phyloP scores from a whole-genome alignment of 257 asterid species.

The Nicotiana tabacum region DNA sequence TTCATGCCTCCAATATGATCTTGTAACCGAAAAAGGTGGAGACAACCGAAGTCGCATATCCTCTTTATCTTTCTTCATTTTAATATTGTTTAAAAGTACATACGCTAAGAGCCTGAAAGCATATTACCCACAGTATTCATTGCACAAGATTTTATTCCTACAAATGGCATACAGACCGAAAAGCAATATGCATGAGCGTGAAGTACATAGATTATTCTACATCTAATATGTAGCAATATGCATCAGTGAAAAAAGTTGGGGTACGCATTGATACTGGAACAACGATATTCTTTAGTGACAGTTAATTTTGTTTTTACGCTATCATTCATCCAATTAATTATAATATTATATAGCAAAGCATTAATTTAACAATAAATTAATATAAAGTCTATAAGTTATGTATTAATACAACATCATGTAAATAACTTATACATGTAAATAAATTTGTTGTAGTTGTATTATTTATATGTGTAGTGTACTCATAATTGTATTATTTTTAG shows the following conservation, averaged over 20 bases:
- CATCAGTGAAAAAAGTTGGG: background rate
- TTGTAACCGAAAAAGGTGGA: constrained; percentile 35
- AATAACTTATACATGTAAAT: too few relatives aligned
- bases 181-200: background rate
- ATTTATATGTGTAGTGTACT: too few relatives aligned
- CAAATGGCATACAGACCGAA: background rate
- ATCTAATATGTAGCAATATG: background rate
- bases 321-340: too few relatives aligned
- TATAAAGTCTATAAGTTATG: too few relatives aligned
- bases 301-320: too few relatives aligned
- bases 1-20: constrained; percentile 16
- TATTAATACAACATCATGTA: too few relatives aligned
- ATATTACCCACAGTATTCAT: background rate
- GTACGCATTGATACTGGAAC: background rate
- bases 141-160: background rate
- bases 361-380: too few relatives aligned
- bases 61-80: background rate
- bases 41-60: background rate
- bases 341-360: too few relatives aligned
- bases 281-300: background rate
- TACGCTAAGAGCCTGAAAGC: background rate
- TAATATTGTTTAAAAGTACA: background rate
- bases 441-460: too few relatives aligned
- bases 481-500: too few relatives aligned
- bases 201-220: background rate